phyloP scores from a whole-genome alignment of 2,329 filamentous ascomycete species.

The Xylariaceae sp. region DNA sequence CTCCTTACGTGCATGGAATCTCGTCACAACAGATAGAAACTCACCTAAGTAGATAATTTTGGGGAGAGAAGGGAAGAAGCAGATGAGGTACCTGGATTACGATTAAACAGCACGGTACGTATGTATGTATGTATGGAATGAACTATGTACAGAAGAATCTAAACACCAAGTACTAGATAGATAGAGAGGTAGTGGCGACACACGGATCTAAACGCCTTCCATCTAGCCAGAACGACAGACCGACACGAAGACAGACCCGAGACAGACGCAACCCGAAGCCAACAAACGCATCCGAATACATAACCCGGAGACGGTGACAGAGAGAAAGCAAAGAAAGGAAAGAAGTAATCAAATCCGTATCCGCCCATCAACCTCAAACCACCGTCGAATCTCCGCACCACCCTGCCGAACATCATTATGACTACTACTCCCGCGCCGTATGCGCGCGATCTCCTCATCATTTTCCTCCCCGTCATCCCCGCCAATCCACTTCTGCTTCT shows the following conservation, averaged over 20 bases:
- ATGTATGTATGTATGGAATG: neutral
- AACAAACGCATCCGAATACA: too few relatives aligned
- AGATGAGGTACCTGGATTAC: neutral
- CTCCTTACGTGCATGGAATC: too few relatives aligned
- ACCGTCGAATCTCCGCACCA: slow-evolving; percentile 47
- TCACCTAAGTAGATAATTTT: too few relatives aligned
- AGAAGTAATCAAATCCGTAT: slow-evolving; percentile 27
- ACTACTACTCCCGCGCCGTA: slow-evolving; percentile 23
- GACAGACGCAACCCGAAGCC: too few relatives aligned
- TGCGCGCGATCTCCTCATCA: slow-evolving; percentile 38
- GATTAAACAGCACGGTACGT: neutral
- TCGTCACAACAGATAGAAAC: too few relatives aligned
- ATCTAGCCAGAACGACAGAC: neutral
- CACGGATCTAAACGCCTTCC: neutral
- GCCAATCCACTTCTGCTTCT: slow-evolving; percentile 77
- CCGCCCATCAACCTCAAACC: slow-evolving; percentile 50
- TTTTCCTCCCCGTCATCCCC: slow-evolving; percentile 41
- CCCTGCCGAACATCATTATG: slow-evolving; percentile 14
- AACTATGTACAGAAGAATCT: neutral
- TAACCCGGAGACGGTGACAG: too few relatives aligned
- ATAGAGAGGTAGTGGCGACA: neutral
- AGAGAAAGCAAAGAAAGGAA: too few relatives aligned
- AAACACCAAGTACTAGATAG: neutral
- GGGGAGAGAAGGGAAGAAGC: neutral
- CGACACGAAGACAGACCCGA: too few relatives aligned